Evolutionary conservation across 345 rosid genomes (phyloP), one percentile per base, ranked within the genome.

Genomic region (Gossypium rotundifolium): DNA sequence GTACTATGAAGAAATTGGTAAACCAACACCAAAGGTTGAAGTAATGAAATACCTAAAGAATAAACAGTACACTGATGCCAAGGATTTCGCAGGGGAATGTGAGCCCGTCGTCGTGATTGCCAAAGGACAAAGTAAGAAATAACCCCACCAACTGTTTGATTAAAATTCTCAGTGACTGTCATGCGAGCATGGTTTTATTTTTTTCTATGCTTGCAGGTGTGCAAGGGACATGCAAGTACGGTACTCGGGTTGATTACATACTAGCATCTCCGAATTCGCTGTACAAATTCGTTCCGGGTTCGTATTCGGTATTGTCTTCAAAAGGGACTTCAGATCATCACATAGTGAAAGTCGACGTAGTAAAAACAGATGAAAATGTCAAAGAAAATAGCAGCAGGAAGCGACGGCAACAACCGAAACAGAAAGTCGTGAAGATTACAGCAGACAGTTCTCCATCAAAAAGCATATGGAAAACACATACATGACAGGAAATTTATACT

Each of bases 261-360:
- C 38, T 94, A 61, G 88, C 95, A 13, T 92, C 98, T 4, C 85
- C 94, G 5, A 81, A 87, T 73, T 90, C 95, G 1, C 88, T 88
- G 0, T 94, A 86, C 86, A 81, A 78, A 70, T 94, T 92, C 49
- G 88, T 92, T 75, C 95, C 96, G 0, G 97, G 98, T 0, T 94
- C 97, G 0, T 94, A 94, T 73, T 92, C 95, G 0, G 98, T 94
- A 7, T 27, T 84, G 0, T 94, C 98, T 72, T 94, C 98, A 0
- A 94, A 94, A 81, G 97, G 98, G 65, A 94, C 97, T 53, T 94
- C 98, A 0, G 98, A 94, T 85, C 97, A 94, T 80, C 98, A 94
- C 84, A 89, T 94, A 7, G 98, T 94, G 29, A 92, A 85, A 78
- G 98, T 89, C 17, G 98, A 94, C 46, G 45, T 94, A 57, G 57